Evolutionary conservation across 2,329 filamentous ascomycete genomes (phyloP).

Genomic region (Fusarium beomiforme): DNA sequence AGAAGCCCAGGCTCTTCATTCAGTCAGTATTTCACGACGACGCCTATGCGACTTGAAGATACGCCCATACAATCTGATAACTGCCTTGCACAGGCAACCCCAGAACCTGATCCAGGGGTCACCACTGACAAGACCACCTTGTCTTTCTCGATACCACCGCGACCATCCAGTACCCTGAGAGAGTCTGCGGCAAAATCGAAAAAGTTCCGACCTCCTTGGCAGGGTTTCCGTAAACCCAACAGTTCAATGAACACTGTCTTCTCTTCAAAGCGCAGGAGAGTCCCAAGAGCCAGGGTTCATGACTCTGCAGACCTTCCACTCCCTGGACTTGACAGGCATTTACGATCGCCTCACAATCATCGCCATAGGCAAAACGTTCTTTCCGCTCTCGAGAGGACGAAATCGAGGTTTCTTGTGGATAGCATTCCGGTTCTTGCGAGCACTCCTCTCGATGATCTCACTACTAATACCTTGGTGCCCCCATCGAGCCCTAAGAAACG

Average conservation of each 20-base stretch:
- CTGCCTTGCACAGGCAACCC: not conserved
- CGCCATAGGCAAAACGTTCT: slow-evolving; percentile 42
- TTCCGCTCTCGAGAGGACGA: slow-evolving; percentile 42
- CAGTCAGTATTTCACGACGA: slow-evolving; percentile 34
- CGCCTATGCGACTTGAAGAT: not conserved
- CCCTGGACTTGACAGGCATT: slow-evolving; percentile 37
- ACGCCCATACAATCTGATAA: not conserved
- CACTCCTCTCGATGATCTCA: not conserved
- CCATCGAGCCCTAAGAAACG: slow-evolving; percentile 10
- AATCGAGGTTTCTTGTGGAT: slow-evolving; percentile 43
- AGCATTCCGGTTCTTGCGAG: not conserved
- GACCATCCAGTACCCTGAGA: not conserved
- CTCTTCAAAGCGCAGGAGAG: slow-evolving; percentile 25
- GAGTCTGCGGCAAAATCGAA: not conserved
- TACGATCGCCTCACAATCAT: slow-evolving; percentile 20
- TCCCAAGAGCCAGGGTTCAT: slow-evolving; percentile 12
- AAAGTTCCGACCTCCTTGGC: slow-evolving; percentile 9
- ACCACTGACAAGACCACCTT: not conserved
- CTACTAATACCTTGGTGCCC: not conserved
- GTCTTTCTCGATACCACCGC: not conserved
- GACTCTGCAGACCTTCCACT: slow-evolving; percentile 38
- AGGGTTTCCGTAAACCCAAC: slow-evolving; percentile 23
- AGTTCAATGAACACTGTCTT: not conserved
- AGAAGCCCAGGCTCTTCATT: slow-evolving; percentile 8
- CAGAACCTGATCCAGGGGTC: not conserved